These are phyloP conservation scores for Asterochloris erici DNA, from an alignment of 139 green algal genomes.

Conservation along the genomic window DNA sequence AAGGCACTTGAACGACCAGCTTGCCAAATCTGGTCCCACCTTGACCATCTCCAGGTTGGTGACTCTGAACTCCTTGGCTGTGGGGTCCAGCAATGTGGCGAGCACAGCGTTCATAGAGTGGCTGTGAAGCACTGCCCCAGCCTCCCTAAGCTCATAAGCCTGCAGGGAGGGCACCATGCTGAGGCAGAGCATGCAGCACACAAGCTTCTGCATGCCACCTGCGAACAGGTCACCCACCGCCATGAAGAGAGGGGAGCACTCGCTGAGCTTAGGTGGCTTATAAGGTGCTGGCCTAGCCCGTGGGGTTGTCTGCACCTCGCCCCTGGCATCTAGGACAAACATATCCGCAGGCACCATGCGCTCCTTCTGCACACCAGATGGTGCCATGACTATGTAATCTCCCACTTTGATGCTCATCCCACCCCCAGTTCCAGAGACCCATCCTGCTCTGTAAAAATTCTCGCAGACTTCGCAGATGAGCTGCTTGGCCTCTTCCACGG, in stretches of 20 bases:
- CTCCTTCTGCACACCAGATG: constrained; percentile 94
- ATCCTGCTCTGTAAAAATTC: constrained; percentile 77
- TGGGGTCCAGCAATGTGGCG: constrained; percentile 82
- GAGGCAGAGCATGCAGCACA: no score
- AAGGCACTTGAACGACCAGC: no score
- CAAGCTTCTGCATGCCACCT: background rate
- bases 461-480: constrained; percentile 84
- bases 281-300: constrained; percentile 54
- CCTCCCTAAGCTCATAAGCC: constrained; percentile 86
- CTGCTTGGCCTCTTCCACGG: constrained; percentile 60
- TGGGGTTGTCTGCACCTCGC: constrained; percentile 63
- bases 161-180: constrained; percentile 25
- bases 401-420: constrained; percentile 80
- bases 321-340: constrained; percentile 84
- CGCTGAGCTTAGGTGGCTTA: constrained; percentile 86
- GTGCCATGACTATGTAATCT: constrained; percentile 82
- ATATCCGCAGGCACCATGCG: constrained; percentile 90
- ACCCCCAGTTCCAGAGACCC: constrained; percentile 82
- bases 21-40: constrained; percentile 28
- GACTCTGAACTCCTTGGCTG: constrained; percentile 74
- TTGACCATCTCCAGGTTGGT: constrained; percentile 98
- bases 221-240: constrained; percentile 46
- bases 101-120: constrained; percentile 85
- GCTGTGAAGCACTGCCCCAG: constrained; percentile 90
- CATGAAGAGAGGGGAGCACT: constrained; percentile 91